Conservation (phyloP, 768 basidiomycete species). For the Pisolithus sp. region DNA sequence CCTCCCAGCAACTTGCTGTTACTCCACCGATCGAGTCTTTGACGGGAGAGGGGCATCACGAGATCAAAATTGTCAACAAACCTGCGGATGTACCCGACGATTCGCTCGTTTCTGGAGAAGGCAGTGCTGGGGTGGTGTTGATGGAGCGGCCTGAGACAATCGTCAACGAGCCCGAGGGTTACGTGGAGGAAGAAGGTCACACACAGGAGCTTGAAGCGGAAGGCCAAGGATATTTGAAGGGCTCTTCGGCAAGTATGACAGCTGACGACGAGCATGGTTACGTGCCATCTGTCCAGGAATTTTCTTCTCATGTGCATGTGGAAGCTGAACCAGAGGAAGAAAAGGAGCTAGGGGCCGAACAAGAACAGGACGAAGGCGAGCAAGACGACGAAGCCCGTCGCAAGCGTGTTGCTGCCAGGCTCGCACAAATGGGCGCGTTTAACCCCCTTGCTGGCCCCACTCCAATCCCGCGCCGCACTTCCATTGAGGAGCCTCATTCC, state of each 20-base stretch:
- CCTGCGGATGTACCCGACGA: background rate
- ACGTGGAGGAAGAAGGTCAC: background rate
- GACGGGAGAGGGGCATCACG: slow-evolving; percentile 9
- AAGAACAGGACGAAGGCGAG: slow-evolving; percentile 26
- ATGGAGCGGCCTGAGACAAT: slow-evolving; percentile 4
- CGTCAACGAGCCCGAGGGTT: slow-evolving; percentile 5
- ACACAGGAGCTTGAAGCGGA: slow-evolving; percentile 6
- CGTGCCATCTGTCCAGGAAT: background rate
- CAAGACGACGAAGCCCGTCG: slow-evolving; percentile 50
- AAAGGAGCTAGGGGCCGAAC: background rate
- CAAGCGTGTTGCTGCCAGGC: slow-evolving; percentile 50
- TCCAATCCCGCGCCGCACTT: slow-evolving; percentile 13
- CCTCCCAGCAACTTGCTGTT: slow-evolving; percentile 1
- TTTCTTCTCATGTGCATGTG: background rate
- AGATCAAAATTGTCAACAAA: slow-evolving; percentile 5
- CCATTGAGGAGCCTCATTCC: slow-evolving; percentile 8
- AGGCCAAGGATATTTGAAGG: slow-evolving; percentile 5
- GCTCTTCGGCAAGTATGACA: background rate
- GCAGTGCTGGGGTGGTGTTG: background rate
- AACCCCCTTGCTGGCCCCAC: slow-evolving; percentile 44
- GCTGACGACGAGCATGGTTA: slow-evolving; percentile 1
- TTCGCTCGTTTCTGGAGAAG: slow-evolving; percentile 1
- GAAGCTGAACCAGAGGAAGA: slow-evolving; percentile 6
- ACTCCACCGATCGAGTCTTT: slow-evolving; percentile 1
- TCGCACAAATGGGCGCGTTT: slow-evolving; percentile 58